These are phyloP conservation scores for Lactarius psammicola DNA, from an alignment of 768 basidiomycete genomes.

Conservation along the genomic window DNA sequence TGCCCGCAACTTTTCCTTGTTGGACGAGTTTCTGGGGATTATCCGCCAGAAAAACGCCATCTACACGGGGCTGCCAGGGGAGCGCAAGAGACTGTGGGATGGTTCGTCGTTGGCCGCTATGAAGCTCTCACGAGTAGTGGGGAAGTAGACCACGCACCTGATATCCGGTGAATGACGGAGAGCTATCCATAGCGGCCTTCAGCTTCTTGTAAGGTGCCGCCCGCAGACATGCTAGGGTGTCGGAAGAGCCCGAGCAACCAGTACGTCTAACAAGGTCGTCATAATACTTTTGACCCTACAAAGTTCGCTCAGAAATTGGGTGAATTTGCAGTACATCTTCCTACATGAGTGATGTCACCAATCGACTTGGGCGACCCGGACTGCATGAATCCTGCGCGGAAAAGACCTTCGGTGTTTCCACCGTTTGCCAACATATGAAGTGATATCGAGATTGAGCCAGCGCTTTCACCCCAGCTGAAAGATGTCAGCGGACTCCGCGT, in stretches of 20 bases:
- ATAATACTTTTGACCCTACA: slow-evolving; percentile 38
- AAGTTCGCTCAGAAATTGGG: neutral
- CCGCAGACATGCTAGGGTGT: slow-evolving; percentile 46
- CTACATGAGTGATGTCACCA: slow-evolving; percentile 34
- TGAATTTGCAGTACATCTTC: slow-evolving; percentile 34
- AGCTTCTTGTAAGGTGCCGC: slow-evolving; percentile 36
- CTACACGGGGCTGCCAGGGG: neutral
- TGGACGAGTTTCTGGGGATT: neutral
- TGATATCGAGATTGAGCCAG: slow-evolving; percentile 49
- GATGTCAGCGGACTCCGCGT: neutral
- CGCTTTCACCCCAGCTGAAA: slow-evolving; percentile 48
- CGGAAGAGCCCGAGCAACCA: slow-evolving; percentile 38
- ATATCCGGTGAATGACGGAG: slow-evolving; percentile 35
- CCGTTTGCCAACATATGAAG: slow-evolving; percentile 44
- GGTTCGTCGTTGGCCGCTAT: neutral
- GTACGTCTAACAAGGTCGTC: slow-evolving; percentile 41
- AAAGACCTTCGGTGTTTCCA: slow-evolving; percentile 39
- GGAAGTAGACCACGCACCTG: slow-evolving; percentile 28
- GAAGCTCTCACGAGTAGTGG: neutral
- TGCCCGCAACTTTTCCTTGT: neutral
- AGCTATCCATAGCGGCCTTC: slow-evolving; percentile 35
- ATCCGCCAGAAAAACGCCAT: neutral
- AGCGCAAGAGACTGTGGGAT: neutral
- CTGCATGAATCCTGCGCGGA: slow-evolving; percentile 45
- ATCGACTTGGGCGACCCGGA: slow-evolving; percentile 39